These are phyloP conservation scores for Ophiostoma australiae DNA, from an alignment of 2,329 filamentous ascomycete genomes.

Conservation along the genomic window DNA sequence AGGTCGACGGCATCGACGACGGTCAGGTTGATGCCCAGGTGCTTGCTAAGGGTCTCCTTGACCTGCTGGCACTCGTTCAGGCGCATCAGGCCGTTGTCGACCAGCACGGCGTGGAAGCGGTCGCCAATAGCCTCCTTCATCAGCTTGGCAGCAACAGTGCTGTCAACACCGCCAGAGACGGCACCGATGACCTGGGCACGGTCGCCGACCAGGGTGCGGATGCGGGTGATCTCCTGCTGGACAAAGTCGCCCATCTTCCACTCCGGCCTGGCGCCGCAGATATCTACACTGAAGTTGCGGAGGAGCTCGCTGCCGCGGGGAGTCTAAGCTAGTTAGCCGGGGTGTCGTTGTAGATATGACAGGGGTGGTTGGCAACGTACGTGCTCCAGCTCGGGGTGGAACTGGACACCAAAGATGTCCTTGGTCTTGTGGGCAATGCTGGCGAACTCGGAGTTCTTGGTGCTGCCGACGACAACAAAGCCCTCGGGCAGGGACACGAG, in stretches of 20 bases:
- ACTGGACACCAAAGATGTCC: slow-evolving; percentile 74
- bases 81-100: slow-evolving; percentile 76
- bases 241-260: slow-evolving; percentile 88
- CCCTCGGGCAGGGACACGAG: slow-evolving; percentile 55
- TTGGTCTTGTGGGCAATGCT: slow-evolving; percentile 67
- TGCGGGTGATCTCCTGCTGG: slow-evolving; percentile 72
- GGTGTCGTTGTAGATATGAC: not conserved
- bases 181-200: slow-evolving; percentile 65
- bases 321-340: slow-evolving; percentile 38
- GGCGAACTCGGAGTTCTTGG: slow-evolving; percentile 69
- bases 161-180: slow-evolving; percentile 72
- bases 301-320: slow-evolving; percentile 65
- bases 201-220: slow-evolving; percentile 74
- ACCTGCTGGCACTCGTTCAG: slow-evolving; percentile 80
- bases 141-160: slow-evolving; percentile 78
- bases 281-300: slow-evolving; percentile 76
- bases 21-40: slow-evolving; percentile 85
- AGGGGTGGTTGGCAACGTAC: not conserved
- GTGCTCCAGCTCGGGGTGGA: slow-evolving; percentile 71
- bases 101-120: slow-evolving; percentile 62
- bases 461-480: slow-evolving; percentile 68
- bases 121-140: slow-evolving; percentile 72
- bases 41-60: slow-evolving; percentile 68
- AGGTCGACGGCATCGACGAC: slow-evolving; percentile 73
- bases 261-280: slow-evolving; percentile 69